Evolutionary conservation across 768 basidiomycete genomes (phyloP), one percentile per base, ranked within the genome.

Genomic region (Piloderma croceum): DNA sequence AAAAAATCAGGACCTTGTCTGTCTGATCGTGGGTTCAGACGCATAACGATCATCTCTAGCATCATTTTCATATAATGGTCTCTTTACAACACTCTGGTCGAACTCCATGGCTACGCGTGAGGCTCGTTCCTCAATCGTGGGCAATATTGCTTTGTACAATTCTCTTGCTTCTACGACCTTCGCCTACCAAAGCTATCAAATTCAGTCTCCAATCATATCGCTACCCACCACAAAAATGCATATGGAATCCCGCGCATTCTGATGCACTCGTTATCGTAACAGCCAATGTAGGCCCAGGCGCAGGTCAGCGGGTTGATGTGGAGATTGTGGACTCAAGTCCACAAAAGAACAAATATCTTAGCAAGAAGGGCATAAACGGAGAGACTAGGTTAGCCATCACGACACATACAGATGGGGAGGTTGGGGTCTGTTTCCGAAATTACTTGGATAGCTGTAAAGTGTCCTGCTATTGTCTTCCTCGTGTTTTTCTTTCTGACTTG

Each of bases 391-490:
- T 99, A 44, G 94, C 94, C 7, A 75, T 99, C 48, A 99, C 94
- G 3, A 83, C 91, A 7, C 96, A 97, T 61, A 76, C 80, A 24
- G 88, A 93, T 34, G 93, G 89, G 5, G 90, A 99, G 57, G 80
- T 99, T 7, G 96, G 96, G 0, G 92, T 98, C 4, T 99, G 94
- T 68, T 80, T 99, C 61, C 83, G 71, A 64, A 97, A 98, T 57
- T 67, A 76, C 37, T 53, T 92, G 41, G 81, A 85, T 38, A 64
- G 73, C 37, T 73, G 93, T 92, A 50, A n/a, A n/a, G n/a, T 48
- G 83, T 13, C n/a, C 24, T 36, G 10, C 23, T 21, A 1, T 19
- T 21, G 23, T 31, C 33, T 17, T 32, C 24, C 21, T 40, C 4
- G 4, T 13, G 3, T 25, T 5, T 18, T 25, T 31, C 34, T 12